Percentiles rank a stretch among this genome's conserved stretches.
Evolutionary conservation across 2,329 filamentous ascomycete species (phyloP).

Genomic region (Phyllosticta citriasiana): DNA sequence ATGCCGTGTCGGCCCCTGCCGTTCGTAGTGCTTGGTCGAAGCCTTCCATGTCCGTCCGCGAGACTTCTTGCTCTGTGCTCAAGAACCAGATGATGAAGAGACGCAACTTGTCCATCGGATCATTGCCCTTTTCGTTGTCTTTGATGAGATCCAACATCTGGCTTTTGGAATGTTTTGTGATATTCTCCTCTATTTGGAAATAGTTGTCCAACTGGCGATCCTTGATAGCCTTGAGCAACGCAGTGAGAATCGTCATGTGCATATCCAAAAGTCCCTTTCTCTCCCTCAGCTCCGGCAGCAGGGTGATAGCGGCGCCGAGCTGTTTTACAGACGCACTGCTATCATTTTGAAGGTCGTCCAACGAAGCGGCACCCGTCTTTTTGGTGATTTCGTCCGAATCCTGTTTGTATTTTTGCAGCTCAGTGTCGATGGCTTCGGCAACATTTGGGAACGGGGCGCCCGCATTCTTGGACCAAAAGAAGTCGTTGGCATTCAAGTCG

Average conservation of each 20-base stretch:
- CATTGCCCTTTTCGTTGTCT: constrained; percentile 68
- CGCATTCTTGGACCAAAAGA: constrained; percentile 94
- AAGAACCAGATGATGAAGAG: constrained; percentile 89
- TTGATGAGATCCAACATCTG: constrained; percentile 83
- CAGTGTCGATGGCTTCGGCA: constrained; percentile 88
- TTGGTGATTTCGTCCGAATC: constrained; percentile 90
- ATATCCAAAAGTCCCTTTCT: constrained; percentile 90
- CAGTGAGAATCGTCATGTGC: constrained; percentile 97
- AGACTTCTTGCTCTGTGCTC: constrained; percentile 83
- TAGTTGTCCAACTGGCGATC: constrained; percentile 91
- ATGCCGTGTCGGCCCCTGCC: constrained; percentile 65
- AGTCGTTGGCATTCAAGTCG: constrained; percentile 81
- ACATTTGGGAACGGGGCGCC: constrained; percentile 87
- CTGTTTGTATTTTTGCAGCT: constrained; percentile 89
- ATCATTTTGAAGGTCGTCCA: constrained; percentile 88
- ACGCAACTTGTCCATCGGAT: constrained; percentile 80
- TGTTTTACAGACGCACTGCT: constrained; percentile 84
- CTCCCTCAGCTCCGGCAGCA: constrained; percentile 84
- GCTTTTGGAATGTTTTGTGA: constrained; percentile 80
- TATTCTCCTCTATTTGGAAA: constrained; percentile 88
- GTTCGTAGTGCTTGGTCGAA: constrained; percentile 76
- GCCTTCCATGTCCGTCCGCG: constrained; percentile 68
- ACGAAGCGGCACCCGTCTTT: constrained; percentile 84
- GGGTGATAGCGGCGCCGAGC: constrained; percentile 87
- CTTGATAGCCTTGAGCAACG: constrained; percentile 73